These are phyloP conservation scores for Stagonosporopsis vannaccii DNA, from an alignment of 2,329 filamentous ascomycete genomes.

Conservation along the genomic window DNA sequence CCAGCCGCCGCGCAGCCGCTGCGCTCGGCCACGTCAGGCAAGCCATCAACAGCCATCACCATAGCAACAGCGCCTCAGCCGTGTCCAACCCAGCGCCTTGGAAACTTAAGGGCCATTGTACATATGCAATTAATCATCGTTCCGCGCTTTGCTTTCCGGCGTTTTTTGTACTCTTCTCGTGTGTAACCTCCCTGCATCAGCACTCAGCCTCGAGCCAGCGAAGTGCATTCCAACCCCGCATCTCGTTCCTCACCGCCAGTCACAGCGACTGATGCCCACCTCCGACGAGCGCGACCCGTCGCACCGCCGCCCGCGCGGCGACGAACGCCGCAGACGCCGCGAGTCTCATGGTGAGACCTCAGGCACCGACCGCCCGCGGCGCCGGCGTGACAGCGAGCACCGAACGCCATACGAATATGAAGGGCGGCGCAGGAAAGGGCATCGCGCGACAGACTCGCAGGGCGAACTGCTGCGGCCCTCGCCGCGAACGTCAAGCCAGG, in stretches of 20 bases:
- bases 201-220: slow-evolving; percentile 6
- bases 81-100: slow-evolving; percentile 16
- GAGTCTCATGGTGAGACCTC: slow-evolving; percentile 36
- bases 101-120: slow-evolving; percentile 25
- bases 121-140: slow-evolving; percentile 30
- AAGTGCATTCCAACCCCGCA: slow-evolving; percentile 25
- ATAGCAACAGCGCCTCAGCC: slow-evolving; percentile 40
- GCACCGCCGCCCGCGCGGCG: slow-evolving; percentile 34
- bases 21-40: slow-evolving; percentile 39
- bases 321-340: slow-evolving; percentile 38
- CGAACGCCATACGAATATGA: slow-evolving; percentile 34
- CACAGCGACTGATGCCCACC: slow-evolving; percentile 9
- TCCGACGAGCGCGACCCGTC: slow-evolving; percentile 25
- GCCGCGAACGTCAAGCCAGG: slow-evolving; percentile 5
- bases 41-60: slow-evolving; percentile 35
- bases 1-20: slow-evolving; percentile 22
- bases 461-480: slow-evolving; percentile 40
- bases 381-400: slow-evolving; percentile 30
- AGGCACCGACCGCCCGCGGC: slow-evolving; percentile 30
- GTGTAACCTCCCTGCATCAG: slow-evolving; percentile 1
- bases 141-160: slow-evolving; percentile 1
- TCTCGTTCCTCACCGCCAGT: slow-evolving; percentile 11
- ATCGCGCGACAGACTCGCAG: slow-evolving; percentile 51
- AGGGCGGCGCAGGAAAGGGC: slow-evolving; percentile 41
- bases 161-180: slow-evolving; percentile 5